Percentiles rank a stretch among this genome's conserved stretches.
Conservation (phyloP, 2,329 filamentous ascomycete species). For the Fusarium siculi region DNA sequence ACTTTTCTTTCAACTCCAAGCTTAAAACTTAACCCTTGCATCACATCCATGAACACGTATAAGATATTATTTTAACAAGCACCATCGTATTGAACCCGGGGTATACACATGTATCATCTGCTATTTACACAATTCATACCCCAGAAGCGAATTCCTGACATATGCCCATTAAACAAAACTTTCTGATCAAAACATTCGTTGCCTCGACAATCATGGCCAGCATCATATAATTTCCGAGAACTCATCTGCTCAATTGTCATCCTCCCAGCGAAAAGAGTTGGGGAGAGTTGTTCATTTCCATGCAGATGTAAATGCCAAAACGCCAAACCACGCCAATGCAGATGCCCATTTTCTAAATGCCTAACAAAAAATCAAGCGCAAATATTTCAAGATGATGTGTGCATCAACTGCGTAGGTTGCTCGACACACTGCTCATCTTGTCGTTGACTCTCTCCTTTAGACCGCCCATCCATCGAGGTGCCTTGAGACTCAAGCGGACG, state of each 20-base stretch:
- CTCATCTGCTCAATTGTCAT: conserved; percentile 27
- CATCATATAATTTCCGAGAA: conserved; percentile 21
- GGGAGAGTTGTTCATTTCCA: conserved; percentile 4
- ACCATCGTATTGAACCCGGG: conserved; percentile 8
- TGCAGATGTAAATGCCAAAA: conserved; percentile 20
- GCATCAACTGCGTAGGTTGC: conserved; percentile 52
- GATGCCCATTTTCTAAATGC: conserved; percentile 23
- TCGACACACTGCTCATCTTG: conserved; percentile 61
- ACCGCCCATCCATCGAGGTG: conserved; percentile 62
- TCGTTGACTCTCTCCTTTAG: conserved; percentile 57
- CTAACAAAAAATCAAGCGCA: conserved; percentile 22
- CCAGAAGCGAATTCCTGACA: neutral
- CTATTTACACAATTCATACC: conserved; percentile 16
- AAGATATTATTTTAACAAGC: neutral
- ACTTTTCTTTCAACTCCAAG: conserved; percentile 2
- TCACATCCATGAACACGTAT: neutral
- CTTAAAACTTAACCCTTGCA: neutral
- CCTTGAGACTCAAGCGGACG: conserved; percentile 68
- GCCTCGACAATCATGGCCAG: conserved; percentile 11
- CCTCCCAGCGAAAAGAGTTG: conserved; percentile 3
- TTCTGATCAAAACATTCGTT: conserved; percentile 17
- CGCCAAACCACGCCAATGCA: conserved; percentile 29
- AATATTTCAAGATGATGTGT: neutral
- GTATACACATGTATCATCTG: conserved; percentile 26
- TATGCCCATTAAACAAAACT: conserved; percentile 18